Evolutionary conservation across 2,329 filamentous ascomycete species (phyloP), one percentile per base, ranked within the genome.

Genomic region (Nemania bipapillata): DNA sequence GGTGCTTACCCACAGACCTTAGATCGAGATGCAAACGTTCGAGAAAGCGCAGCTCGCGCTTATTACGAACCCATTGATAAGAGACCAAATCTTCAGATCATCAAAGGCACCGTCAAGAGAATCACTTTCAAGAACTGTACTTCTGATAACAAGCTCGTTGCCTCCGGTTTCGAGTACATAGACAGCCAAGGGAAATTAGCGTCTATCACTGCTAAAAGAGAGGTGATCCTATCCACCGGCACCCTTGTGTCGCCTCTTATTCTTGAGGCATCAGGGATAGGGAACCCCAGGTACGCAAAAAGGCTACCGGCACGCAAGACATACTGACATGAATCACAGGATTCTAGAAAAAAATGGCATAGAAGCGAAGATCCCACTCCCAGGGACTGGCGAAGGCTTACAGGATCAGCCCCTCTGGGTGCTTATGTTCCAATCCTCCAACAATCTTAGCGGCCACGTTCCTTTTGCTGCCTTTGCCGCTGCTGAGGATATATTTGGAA

Each of bases 201-300:
- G 1, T 63, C 50, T 1, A 77, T 86, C 47, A 70, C 72, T 11
- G 85, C 83, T 2, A 77, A 73, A 5, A 84, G 81, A 66, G 85
- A 86, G 68, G 81, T 86, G 6, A 80, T 87, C 24, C 63, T 83
- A 7, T 84, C 83, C 0, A 83, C 82, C 0, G 86, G 86, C 0
- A 77, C 86, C 2, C 80, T 87, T 60, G 81, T 83, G 65, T 85
- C 83, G 8, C 86, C 86, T 0, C 78, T 83, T 0, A 83, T 89
- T 12, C 81, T 89, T 1, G 82, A 87, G 68, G 79, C 80, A 8
- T 88, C 86, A 0, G 86, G 86, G 0, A 81, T 89, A 15, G 86
- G 86, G 0, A 81, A 81, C 57, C 73, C 77, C 5, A 69, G 37
- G 75, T 78, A 73, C n/a, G n/a, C n/a, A 60, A 72, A 26, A 7